Evolutionary conservation across 768 basidiomycete genomes (phyloP).

Genomic region (Podaxis sp.): DNA sequence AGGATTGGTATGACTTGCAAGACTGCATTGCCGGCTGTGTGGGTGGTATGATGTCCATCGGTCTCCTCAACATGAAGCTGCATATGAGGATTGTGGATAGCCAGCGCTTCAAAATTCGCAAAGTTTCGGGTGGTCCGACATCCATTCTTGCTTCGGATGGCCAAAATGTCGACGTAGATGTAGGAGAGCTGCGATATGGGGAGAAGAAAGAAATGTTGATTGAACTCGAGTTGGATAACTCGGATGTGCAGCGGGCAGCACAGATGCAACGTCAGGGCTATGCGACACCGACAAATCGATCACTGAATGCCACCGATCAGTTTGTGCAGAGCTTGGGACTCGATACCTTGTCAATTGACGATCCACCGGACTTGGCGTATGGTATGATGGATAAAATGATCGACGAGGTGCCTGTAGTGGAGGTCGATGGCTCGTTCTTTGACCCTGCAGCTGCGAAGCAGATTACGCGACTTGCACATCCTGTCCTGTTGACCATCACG

Average conservation of each 20-base stretch:
- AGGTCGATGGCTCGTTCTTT: slow-evolving; percentile 94
- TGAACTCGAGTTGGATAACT: slow-evolving; percentile 90
- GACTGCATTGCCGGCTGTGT: slow-evolving; percentile 92
- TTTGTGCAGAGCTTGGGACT: slow-evolving; percentile 87
- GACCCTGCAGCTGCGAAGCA: slow-evolving; percentile 85
- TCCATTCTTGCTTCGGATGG: slow-evolving; percentile 91
- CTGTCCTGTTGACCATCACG: slow-evolving; percentile 92
- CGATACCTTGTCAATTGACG: slow-evolving; percentile 71
- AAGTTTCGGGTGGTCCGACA: slow-evolving; percentile 87
- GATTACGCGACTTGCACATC: slow-evolving; percentile 87
- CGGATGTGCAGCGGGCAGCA: slow-evolving; percentile 48
- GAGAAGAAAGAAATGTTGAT: slow-evolving; percentile 97
- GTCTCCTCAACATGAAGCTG: slow-evolving; percentile 88
- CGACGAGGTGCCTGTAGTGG: slow-evolving; percentile 95
- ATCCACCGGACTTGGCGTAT: slow-evolving; percentile 72
- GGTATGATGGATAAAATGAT: slow-evolving; percentile 98
- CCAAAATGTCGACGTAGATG: slow-evolving; percentile 91
- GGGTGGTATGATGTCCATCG: slow-evolving; percentile 97
- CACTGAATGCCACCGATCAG: slow-evolving; percentile 82
- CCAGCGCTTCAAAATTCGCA: slow-evolving; percentile 89
- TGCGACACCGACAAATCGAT: slow-evolving; percentile 25
- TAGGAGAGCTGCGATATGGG: slow-evolving; percentile 94
- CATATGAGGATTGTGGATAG: slow-evolving; percentile 93
- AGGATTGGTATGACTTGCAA: slow-evolving; percentile 96
- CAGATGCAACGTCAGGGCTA: slow-evolving; percentile 23